Evolutionary conservation across 2,329 filamentous ascomycete genomes (phyloP).

Genomic region (Diaporthe sp.): DNA sequence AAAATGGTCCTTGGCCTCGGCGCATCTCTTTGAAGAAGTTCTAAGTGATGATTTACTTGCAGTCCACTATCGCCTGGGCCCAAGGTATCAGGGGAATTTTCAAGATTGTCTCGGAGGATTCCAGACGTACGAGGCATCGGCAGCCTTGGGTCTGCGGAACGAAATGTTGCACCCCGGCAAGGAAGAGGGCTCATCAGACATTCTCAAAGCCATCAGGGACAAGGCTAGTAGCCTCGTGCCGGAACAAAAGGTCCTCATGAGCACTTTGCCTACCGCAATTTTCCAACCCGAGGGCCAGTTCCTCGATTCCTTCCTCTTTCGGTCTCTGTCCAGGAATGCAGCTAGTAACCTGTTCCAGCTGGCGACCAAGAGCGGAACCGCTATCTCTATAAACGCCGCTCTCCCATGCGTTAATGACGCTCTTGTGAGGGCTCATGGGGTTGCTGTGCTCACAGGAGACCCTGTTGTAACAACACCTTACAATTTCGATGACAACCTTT

Average conservation of each 20-base stretch:
- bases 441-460: constrained; percentile 85
- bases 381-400: constrained; percentile 89
- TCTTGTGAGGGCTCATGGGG: constrained; percentile 83
- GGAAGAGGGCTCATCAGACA: constrained; percentile 93
- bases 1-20: constrained; percentile 90
- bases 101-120: constrained; percentile 97
- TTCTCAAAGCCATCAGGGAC: constrained; percentile 87
- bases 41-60: constrained; percentile 93
- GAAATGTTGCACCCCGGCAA: constrained; percentile 91
- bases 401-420: constrained; percentile 91
- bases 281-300: constrained; percentile 86
- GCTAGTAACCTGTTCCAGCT: constrained; percentile 77
- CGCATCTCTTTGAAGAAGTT: constrained; percentile 88
- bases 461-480: constrained; percentile 87
- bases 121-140: constrained; percentile 95
- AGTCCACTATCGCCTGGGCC: constrained; percentile 90
- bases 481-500: constrained; percentile 90
- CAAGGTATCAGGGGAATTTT: constrained; percentile 94
- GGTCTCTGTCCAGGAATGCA: constrained; percentile 80
- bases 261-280: constrained; percentile 84
- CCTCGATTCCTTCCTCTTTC: constrained; percentile 82
- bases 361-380: constrained; percentile 80
- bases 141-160: constrained; percentile 89
- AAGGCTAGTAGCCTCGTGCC: constrained; percentile 87
- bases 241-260: constrained; percentile 85